These are phyloP conservation scores for Trypanosoma vivax DNA, from an alignment of 208 protist genomes.

Conservation along the genomic window DNA sequence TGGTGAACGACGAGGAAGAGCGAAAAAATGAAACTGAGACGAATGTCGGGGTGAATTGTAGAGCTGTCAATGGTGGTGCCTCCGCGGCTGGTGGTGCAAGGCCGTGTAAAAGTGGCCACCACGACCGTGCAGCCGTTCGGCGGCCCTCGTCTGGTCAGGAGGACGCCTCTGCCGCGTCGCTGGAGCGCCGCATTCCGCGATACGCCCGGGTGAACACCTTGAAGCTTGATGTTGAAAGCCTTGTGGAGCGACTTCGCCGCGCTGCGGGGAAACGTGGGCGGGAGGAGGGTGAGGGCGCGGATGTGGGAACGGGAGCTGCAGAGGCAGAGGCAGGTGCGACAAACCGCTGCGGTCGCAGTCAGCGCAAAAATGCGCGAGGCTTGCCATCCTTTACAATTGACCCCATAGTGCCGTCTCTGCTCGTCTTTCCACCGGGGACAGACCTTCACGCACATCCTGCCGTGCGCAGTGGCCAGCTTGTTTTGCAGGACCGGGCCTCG, in stretches of 20 bases:
- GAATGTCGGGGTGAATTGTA: neutral
- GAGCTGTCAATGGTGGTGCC: neutral
- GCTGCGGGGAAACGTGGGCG: slow-evolving; percentile 18
- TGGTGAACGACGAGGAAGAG: slow-evolving; percentile 16
- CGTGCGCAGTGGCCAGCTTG: slow-evolving; percentile 75
- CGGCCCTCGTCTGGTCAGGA: neutral
- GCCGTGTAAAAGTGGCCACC: no score
- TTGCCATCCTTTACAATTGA: slow-evolving; percentile 68
- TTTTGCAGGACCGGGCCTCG: slow-evolving; percentile 88
- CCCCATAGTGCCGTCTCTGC: slow-evolving; percentile 60
- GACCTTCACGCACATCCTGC: slow-evolving; percentile 83
- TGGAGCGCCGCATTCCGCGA: slow-evolving; percentile 38
- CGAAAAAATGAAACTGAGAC: neutral
- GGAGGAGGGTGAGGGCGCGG: neutral
- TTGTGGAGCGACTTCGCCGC: slow-evolving; percentile 54
- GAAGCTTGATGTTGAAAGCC: slow-evolving; percentile 61
- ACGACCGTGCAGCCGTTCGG: no score
- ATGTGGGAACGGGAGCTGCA: neutral
- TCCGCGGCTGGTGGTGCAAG: no score
- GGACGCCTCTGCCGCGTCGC: no score
- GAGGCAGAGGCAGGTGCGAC: neutral
- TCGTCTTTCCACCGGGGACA: slow-evolving; percentile 82
- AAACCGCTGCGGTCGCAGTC: neutral
- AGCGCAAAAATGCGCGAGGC: no score
- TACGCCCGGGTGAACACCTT: slow-evolving; percentile 88